Evolutionary conservation across 148 eudicot species (phyloP), one percentile per base, ranked within the genome.

Genomic region (Amaranthus cruentus): DNA sequence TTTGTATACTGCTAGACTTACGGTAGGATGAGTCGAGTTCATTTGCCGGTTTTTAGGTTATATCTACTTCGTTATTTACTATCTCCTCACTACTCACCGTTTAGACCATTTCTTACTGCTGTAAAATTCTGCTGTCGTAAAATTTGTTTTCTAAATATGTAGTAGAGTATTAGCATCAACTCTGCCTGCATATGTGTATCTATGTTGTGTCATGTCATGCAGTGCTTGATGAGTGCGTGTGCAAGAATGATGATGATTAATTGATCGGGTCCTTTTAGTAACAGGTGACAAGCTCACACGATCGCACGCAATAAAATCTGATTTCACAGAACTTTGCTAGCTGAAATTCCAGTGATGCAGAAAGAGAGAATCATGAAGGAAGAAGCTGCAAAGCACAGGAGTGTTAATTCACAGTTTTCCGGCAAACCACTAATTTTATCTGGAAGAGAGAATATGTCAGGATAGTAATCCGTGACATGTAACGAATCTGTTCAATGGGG

Each of bases 1-100:
- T 68, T 47, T 78, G 72, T 73, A 78, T 61, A 58, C 11, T 51
- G 51, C 67, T 50, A 46, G 60, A 59, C 10, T 68, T 60, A 47
- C 68, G 3, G 42, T 60, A 75, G 77, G 56, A 46, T 47, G 53
- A 56, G 48, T 66, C 57, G 50, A 5, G 49, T 28, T 38, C 38
- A 48, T 68, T 65, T 67, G 28, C 12, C 65, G 15, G 49, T 47
- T 53, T 9, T 75, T 46, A 75, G 62, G 55, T 43, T 47, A 51
- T 13, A 4, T 18, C 38, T 59, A 5, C 61, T 60, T 7, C n/a
- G 66, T 47, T 50, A 44, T 1, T 71, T 6, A 46, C 56, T 12
- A 9, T 42, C 49, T 72, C 21, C 47, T 60, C 44, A 67, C 70
- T 48, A 53, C 51, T 60, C 4, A 42, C 58, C 6, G 55, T 42